Percentiles rank a stretch among this genome's conserved stretches.
Conservation (phyloP, 2,329 filamentous ascomycete genomes). For the Metarhizium sp. region DNA sequence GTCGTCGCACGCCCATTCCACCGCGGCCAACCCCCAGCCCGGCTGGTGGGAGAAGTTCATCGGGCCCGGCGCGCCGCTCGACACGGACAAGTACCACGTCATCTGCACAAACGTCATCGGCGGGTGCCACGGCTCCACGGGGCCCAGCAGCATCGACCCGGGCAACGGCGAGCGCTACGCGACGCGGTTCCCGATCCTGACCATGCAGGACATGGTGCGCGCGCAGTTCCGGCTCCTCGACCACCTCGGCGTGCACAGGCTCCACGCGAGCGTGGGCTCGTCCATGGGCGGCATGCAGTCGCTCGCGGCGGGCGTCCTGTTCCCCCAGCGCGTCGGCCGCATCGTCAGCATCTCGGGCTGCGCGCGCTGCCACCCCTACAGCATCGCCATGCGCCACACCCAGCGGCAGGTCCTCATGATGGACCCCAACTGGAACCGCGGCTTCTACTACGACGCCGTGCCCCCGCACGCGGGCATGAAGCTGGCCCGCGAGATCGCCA, state of each 20-base stretch:
- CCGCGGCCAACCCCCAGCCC: constrained; percentile 72
- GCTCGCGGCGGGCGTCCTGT: constrained; percentile 75
- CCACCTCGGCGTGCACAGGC: constrained; percentile 60
- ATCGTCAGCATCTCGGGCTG: constrained; percentile 90
- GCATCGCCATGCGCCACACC: constrained; percentile 96
- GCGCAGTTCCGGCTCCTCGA: constrained; percentile 90
- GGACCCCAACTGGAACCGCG: constrained; percentile 93
- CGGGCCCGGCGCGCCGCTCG: constrained; percentile 71
- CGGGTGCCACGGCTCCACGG: constrained; percentile 92
- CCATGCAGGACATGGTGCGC: constrained; percentile 94
- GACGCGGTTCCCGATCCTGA: constrained; percentile 90
- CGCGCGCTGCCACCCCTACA: constrained; percentile 90
- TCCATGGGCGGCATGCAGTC: constrained; percentile 99
- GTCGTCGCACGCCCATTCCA: constrained; percentile 95
- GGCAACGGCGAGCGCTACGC: constrained; percentile 83
- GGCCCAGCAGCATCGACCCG: constrained; percentile 79
- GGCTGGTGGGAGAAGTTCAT: constrained; percentile 99
- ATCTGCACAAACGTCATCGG: constrained; percentile 97
- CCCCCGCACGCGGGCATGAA: constrained; percentile 97
- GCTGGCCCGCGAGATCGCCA: constrained; percentile 91
- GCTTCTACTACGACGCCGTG: constrained; percentile 82
- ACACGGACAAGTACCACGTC: constrained; percentile 86
- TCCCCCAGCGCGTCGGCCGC: constrained; percentile 70
- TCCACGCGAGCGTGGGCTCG: constrained; percentile 88
- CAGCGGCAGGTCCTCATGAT: constrained; percentile 98